Base-by-base conservation (phyloP, 345 rosid species). In the Salix brachista region DNA sequence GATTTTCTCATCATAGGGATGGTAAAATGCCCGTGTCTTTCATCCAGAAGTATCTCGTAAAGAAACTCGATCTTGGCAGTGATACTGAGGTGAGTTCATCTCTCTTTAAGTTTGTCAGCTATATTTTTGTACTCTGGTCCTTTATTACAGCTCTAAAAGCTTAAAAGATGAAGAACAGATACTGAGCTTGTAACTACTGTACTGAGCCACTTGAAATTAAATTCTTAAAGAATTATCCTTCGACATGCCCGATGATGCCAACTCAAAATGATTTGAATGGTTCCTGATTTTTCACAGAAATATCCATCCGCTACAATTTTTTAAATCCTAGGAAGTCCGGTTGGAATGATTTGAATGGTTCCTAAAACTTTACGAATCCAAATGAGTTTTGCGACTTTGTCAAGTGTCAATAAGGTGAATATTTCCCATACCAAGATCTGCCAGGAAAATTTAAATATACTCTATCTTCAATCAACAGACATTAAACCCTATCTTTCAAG, bases 41-140 rank as follows among this genome's bases (percentile, higher is more conserved):
- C 75, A 84, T 96, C 83, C 96, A 96, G 69, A 93, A 96, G 86
- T 96, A 96, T 80, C 89, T 93, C 68, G 79, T 83, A 83, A 85
- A 76, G 89, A 93, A 96, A 88, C 87, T 96, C 32, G 86, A 88
- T 74, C 94, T 93, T 60, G 39, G 77, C 36, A 84, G 77, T 81
- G 98, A 91, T 78, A 80, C 90, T 75, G 92, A 96, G 92, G 98
- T 90, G 69, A 85, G 90, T 77, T 76, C 12, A 19, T 44, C 64
- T 69, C 60, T 32, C 61, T 37, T 39, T n/a, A n/a, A 12, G 11
- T 58, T n/a, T 58, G 13, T 58, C 62, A 58, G 28, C 13, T 58
- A 13, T 58, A 58, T 23, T 23, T 11, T 23, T 9, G 4, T n/a
- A 8, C 25, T 13, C 62, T 8, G 28, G 62, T 28, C 23, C 62